Percentiles rank a stretch among this genome's conserved stretches.
phyloP scores from a whole-genome alignment of 2,329 filamentous ascomycete genomes.

The Venturia oleaginea region DNA sequence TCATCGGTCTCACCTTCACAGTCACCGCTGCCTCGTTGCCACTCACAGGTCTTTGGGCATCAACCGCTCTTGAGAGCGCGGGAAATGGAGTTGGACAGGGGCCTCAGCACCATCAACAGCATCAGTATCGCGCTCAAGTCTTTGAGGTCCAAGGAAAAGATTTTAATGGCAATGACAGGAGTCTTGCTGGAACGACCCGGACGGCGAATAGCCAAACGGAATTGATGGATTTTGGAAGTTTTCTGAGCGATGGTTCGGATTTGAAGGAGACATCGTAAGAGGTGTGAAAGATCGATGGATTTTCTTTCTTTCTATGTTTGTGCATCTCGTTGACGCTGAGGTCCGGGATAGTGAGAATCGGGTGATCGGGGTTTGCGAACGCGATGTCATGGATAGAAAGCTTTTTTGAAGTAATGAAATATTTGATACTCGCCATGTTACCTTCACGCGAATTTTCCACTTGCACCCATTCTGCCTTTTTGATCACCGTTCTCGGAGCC shows the following conservation, averaged over 20 bases:
- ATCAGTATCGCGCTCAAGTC: neutral
- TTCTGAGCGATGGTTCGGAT: neutral
- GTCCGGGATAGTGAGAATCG: neutral
- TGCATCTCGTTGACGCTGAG: neutral
- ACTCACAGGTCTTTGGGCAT: slow-evolving; percentile 58
- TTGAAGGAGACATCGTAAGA: neutral
- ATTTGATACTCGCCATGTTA: neutral
- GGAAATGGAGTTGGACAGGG: neutral
- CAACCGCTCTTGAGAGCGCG: slow-evolving; percentile 20
- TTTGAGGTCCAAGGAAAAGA: neutral
- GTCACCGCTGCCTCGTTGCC: slow-evolving; percentile 55
- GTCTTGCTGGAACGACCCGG: neutral
- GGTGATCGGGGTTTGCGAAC: too few relatives aligned
- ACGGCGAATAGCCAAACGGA: neutral
- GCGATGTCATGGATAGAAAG: too few relatives aligned
- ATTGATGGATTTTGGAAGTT: neutral
- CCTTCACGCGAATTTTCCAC: neutral
- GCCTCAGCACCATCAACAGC: neutral
- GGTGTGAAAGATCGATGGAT: neutral
- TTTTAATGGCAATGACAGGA: neutral
- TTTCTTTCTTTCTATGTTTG: neutral
- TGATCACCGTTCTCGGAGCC: neutral
- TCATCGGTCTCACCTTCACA: slow-evolving; percentile 47
- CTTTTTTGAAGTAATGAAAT: neutral
- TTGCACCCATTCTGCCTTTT: too few relatives aligned